Percentiles rank a stretch among this genome's conserved stretches.
Evolutionary conservation across 768 basidiomycete genomes (phyloP).

Genomic region (Xerocomellus intermedius): DNA sequence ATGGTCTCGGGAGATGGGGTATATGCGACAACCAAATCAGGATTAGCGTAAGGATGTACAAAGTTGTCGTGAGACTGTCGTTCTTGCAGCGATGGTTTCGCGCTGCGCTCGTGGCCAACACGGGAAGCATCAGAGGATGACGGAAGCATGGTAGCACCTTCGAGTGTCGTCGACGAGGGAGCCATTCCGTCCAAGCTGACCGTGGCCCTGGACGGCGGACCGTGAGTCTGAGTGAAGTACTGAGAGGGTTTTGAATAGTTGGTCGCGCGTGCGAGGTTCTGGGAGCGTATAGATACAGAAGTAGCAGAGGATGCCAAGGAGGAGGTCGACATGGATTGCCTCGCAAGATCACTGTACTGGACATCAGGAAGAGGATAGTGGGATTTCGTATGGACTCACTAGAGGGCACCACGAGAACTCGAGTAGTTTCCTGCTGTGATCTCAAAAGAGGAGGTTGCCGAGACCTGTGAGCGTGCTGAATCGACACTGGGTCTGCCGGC

Average conservation of each 20-base stretch:
- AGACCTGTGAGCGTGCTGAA: conserved; percentile 52
- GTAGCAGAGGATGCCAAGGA: conserved; percentile 40
- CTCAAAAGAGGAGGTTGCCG: conserved; percentile 59
- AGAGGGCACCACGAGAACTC: conserved; percentile 51
- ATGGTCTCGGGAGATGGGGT: conserved; percentile 30
- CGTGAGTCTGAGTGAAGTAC: conserved; percentile 4
- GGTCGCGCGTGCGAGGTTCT: conserved; percentile 39
- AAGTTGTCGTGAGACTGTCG: conserved; percentile 34
- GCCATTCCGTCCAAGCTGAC: conserved; percentile 9
- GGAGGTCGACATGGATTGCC: conserved; percentile 57
- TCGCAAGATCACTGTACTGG: conserved; percentile 50
- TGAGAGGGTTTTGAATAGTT: conserved; percentile 8
- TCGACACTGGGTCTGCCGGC: conserved; percentile 61
- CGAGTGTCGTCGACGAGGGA: not conserved
- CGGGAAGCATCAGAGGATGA: conserved; percentile 14
- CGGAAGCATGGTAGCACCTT: not conserved
- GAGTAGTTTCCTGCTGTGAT: conserved; percentile 50
- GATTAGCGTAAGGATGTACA: conserved; percentile 80
- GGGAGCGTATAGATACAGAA: conserved; percentile 30
- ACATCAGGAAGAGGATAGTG: not conserved
- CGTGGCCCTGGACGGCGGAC: conserved; percentile 5
- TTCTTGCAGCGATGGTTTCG: conserved; percentile 32
- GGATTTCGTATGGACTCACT: conserved; percentile 43
- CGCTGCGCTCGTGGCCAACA: conserved; percentile 8
- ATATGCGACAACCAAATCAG: conserved; percentile 53